These are phyloP conservation scores for Rutstroemia sp. DNA, from an alignment of 2,329 filamentous ascomycete species.

Conservation along the genomic window DNA sequence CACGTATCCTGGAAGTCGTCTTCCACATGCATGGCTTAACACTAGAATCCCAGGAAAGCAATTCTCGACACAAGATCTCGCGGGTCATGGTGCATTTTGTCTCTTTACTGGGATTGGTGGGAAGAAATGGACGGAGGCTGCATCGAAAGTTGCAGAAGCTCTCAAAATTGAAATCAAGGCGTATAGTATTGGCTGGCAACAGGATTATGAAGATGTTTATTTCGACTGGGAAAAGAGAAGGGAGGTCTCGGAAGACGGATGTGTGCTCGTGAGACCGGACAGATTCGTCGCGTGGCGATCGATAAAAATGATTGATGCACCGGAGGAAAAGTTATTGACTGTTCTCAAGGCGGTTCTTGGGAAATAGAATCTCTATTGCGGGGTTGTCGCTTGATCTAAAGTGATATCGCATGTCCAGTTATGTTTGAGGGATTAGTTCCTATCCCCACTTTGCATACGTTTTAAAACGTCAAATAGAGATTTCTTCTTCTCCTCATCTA, in stretches of 20 bases:
- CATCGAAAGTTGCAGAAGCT: neutral
- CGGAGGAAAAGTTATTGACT: neutral
- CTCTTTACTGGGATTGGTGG: slow-evolving; percentile 17
- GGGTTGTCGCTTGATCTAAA: too few relatives aligned
- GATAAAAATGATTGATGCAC: neutral
- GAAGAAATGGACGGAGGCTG: slow-evolving; percentile 10
- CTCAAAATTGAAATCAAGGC: slow-evolving; percentile 4
- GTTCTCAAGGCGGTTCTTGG: too few relatives aligned
- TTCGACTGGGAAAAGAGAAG: slow-evolving; percentile 8
- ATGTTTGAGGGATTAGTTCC: too few relatives aligned
- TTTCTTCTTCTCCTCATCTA: too few relatives aligned
- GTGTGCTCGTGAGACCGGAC: slow-evolving; percentile 16
- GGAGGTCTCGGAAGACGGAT: slow-evolving; percentile 9
- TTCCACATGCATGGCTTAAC: slow-evolving; percentile 25
- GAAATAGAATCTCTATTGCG: too few relatives aligned
- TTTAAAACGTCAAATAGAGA: too few relatives aligned
- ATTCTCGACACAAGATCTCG: slow-evolving; percentile 23
- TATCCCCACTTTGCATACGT: too few relatives aligned
- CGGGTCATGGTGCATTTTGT: slow-evolving; percentile 6
- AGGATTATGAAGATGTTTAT: slow-evolving; percentile 8
- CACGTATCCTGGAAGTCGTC: slow-evolving; percentile 23
- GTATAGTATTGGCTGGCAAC: neutral
- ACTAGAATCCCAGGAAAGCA: slow-evolving; percentile 4
- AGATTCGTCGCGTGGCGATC: slow-evolving; percentile 14
- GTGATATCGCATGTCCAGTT: too few relatives aligned